Evolutionary conservation across 345 rosid species (phyloP).

Genomic region (Abelmoschus esculentus): DNA sequence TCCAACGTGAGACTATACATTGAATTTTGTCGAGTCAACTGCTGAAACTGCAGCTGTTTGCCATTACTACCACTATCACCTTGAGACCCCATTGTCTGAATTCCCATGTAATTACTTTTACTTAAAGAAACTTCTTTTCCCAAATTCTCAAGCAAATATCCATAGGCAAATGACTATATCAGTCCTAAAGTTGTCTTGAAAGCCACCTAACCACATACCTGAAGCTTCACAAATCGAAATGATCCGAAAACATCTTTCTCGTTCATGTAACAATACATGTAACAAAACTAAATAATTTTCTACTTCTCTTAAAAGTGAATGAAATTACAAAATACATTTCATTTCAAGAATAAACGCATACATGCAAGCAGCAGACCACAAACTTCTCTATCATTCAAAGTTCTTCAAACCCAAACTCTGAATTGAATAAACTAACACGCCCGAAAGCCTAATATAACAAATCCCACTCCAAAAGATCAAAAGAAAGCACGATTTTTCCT

Average conservation of each 20-base stretch:
- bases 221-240: slow-evolving; percentile 3
- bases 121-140: neutral
- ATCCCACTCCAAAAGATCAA: neutral
- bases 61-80: too few relatives aligned
- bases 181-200: neutral
- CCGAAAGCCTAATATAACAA: neutral
- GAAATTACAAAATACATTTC: neutral
- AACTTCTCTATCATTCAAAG: neutral
- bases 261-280: neutral
- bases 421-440: neutral
- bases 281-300: neutral
- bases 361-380: neutral
- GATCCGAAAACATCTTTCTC: neutral
- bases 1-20: too few relatives aligned
- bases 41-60: too few relatives aligned
- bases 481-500: neutral
- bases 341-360: neutral
- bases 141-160: neutral
- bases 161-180: neutral
- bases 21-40: too few relatives aligned
- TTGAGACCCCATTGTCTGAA: too few relatives aligned
- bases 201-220: neutral
- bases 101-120: slow-evolving; percentile 16
- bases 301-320: neutral
- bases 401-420: neutral